Base-by-base conservation (phyloP, 257 asterid genomes). In the Ophiorrhiza pumila region DNA sequence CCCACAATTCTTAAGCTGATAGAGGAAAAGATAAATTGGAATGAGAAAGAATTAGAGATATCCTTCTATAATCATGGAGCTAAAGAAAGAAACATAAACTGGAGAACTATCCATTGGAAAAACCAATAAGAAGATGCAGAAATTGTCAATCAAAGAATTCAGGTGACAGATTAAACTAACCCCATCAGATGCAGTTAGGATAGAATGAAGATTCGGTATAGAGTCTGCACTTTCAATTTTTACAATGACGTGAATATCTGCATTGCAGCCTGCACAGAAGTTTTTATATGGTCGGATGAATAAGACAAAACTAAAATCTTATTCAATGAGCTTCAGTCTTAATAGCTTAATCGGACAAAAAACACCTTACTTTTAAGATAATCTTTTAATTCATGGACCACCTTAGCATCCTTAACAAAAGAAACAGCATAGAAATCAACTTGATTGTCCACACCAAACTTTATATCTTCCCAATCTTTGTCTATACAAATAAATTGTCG, bases 191-290 rank as follows among this genome's bases (percentile, higher is more conserved):
- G 99, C 99, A 77, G 92, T 82, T 71, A 95, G 76, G 79, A 95
- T 92, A 53, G 97, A 89, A 62, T 89, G 98, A 74, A 95, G 98
- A 82, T 95, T 92, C 31, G 90, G 96, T 53, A 95, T 90, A 68
- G 99, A 91, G 69, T 89, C 99, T 12, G 99, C 98, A 84, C 99
- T 95, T 86, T 95, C 99, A 83, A 95, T 95, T 84, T 95, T 95
- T 32, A 81, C 88, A 61, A 87, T 90, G 75, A 89, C 99, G 75
- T 83, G 93, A 84, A 92, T 92, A 87, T 92, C 96, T 6, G 96
- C 96, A 72, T 85, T 80, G 79, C 85, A 83, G 63, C 89, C 98
- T 94, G 92, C 85, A 83, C 43, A 76, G 25, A 82, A 67, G 39
- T 73, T 57, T 41, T 31, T 72, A 45, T 22, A 66, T 81, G 74